Conservation (phyloP, 2,329 filamentous ascomycete genomes). For the Fusarium hostae region DNA sequence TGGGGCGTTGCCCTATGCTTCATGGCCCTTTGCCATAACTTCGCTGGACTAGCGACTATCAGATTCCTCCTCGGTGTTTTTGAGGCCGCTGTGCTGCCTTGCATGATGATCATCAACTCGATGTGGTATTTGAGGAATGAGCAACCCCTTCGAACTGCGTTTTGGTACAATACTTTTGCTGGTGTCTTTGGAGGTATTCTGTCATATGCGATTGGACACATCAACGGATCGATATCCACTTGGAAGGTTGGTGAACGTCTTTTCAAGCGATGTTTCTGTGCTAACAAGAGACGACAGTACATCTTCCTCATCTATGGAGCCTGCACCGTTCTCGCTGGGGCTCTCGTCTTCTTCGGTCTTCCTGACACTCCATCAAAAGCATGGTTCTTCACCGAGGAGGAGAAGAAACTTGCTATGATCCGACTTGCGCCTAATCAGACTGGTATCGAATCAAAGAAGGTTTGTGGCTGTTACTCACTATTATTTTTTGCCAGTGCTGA, state of each 20-base stretch:
- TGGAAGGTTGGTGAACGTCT: constrained; percentile 23
- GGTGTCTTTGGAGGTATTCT: constrained; percentile 49
- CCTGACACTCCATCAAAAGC: constrained; percentile 8
- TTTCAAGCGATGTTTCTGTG: rapidly evolving
- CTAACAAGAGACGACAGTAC: background rate
- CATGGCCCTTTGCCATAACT: constrained; percentile 42
- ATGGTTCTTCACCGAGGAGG: background rate
- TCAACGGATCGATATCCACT: constrained; percentile 39
- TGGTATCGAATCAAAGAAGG: constrained; percentile 1
- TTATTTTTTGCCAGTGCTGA: too few relatives aligned
- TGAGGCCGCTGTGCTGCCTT: constrained; percentile 44
- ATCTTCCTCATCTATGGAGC: constrained; percentile 44
- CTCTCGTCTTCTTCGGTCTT: constrained; percentile 2
- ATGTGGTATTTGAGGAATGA: constrained; percentile 51
- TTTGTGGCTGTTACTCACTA: too few relatives aligned
- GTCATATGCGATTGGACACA: constrained; percentile 46
- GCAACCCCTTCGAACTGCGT: constrained; percentile 46
- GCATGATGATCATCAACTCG: constrained; percentile 45
- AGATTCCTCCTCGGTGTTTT: constrained; percentile 47
- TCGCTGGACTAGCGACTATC: constrained; percentile 39
- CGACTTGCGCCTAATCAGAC: background rate
- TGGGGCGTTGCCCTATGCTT: constrained; percentile 41
- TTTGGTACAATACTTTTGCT: constrained; percentile 49
- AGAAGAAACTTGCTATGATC: constrained; percentile 5
- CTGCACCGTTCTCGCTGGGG: background rate